These are phyloP conservation scores for Torulaspora gathmanii DNA, from an alignment of 805 yeast genomes.

Conservation along the genomic window DNA sequence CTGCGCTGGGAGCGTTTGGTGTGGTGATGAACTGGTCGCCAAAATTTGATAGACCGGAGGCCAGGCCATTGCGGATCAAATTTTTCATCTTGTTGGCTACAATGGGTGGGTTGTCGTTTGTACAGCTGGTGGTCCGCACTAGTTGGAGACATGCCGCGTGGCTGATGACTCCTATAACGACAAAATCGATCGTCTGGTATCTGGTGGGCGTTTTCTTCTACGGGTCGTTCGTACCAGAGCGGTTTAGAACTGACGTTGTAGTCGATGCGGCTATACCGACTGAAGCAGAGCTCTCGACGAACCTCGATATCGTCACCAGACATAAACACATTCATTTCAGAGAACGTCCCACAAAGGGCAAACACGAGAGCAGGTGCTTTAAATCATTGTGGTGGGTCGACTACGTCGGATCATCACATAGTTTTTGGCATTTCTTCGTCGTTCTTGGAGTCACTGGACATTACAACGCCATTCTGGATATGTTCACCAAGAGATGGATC, in stretches of 20 bases:
- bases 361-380: constrained; percentile 21
- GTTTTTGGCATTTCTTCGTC: constrained; percentile 91
- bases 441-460: constrained; percentile 87
- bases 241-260: constrained; percentile 69
- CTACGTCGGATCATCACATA: constrained; percentile 71
- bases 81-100: constrained; percentile 77
- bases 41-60: constrained; percentile 79
- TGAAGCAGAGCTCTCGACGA: constrained; percentile 29
- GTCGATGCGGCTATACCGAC: constrained; percentile 45
- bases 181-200: constrained; percentile 68
- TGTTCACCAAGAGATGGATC: constrained; percentile 48
- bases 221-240: constrained; percentile 84
- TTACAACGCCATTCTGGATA: constrained; percentile 68
- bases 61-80: constrained; percentile 69
- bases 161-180: constrained; percentile 61
- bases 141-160: constrained; percentile 50
- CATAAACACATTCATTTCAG: constrained; percentile 40
- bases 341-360: constrained; percentile 36
- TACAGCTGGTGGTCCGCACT: constrained; percentile 47
- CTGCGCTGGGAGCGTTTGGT: constrained; percentile 66
- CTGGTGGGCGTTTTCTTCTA: constrained; percentile 79
- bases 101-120: constrained; percentile 64
- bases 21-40: constrained; percentile 88
- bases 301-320: constrained; percentile 31
- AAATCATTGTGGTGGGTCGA: constrained; percentile 80